These are phyloP conservation scores for Lipomyces mesembrius DNA, from an alignment of 805 yeast species.

Conservation along the genomic window DNA sequence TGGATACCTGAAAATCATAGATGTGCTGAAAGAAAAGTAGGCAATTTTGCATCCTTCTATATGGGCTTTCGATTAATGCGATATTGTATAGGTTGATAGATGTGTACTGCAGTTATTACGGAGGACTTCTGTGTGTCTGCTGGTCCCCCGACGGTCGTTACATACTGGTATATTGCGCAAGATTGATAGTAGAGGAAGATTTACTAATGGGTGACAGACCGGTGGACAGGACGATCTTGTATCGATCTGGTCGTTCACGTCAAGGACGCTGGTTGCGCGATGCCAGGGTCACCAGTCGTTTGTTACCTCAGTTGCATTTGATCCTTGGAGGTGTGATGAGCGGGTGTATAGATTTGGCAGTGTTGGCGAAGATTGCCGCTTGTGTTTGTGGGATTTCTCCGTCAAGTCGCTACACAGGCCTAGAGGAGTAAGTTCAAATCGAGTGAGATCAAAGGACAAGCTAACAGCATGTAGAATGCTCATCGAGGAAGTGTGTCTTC, in stretches of 20 bases:
- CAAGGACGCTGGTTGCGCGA: slow-evolving; percentile 45
- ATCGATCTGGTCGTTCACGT: slow-evolving; percentile 50
- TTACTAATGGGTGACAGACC: slow-evolving; percentile 38
- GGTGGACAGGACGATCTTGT: slow-evolving; percentile 63
- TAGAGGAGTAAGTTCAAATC: slow-evolving; percentile 17
- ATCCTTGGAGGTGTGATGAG: slow-evolving; percentile 47
- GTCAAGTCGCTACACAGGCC: slow-evolving; percentile 49
- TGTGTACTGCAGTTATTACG: slow-evolving; percentile 66
- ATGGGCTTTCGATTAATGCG: neutral
- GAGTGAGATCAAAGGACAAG: neutral
- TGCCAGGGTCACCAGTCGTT: slow-evolving; percentile 60
- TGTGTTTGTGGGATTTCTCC: slow-evolving; percentile 60
- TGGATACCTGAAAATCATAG: slow-evolving; percentile 64
- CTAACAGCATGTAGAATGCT: slow-evolving; percentile 1
- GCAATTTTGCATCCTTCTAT: neutral
- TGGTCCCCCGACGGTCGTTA: slow-evolving; percentile 61
- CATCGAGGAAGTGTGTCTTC: slow-evolving; percentile 35
- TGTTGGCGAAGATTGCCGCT: slow-evolving; percentile 60
- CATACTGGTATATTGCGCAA: slow-evolving; percentile 33
- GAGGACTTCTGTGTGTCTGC: slow-evolving; percentile 59
- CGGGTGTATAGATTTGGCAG: slow-evolving; percentile 55
- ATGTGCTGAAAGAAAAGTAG: slow-evolving; percentile 50
- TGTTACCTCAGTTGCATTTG: slow-evolving; percentile 55
- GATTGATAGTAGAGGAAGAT: neutral
- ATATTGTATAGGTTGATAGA: slow-evolving; percentile 49